These are phyloP conservation scores for Colletotrichum cordylinicola DNA, from an alignment of 2,329 filamentous ascomycete species.

Conservation along the genomic window DNA sequence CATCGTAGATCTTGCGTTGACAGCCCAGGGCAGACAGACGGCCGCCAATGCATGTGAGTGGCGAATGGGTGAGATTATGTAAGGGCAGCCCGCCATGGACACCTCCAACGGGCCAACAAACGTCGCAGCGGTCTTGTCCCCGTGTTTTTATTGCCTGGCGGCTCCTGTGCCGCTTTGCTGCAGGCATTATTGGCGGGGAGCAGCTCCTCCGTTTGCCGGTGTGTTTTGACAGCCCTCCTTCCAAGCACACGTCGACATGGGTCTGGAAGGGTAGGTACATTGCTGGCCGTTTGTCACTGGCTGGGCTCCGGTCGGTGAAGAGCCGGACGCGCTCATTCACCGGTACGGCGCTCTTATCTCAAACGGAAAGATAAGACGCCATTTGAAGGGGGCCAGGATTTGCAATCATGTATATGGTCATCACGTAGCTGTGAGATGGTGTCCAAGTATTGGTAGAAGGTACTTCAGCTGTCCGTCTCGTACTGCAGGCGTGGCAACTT, in stretches of 20 bases:
- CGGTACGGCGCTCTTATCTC: neutral
- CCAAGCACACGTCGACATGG: neutral
- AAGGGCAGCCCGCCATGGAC: neutral
- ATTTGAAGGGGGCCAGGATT: neutral
- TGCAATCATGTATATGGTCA: neutral
- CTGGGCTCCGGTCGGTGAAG: neutral
- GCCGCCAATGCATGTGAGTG: neutral
- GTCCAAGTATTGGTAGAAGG: neutral
- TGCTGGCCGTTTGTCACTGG: neutral
- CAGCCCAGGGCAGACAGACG: neutral
- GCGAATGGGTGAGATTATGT: neutral
- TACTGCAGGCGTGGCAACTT: neutral
- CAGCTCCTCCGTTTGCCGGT: neutral
- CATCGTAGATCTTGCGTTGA: neutral
- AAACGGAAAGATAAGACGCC: neutral
- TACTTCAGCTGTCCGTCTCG: neutral
- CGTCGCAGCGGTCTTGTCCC: neutral
- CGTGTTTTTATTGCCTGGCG: neutral
- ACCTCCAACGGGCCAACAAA: neutral
- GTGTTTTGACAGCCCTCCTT: neutral
- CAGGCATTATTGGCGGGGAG: neutral
- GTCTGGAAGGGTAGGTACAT: neutral
- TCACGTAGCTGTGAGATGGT: neutral
- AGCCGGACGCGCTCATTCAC: neutral
- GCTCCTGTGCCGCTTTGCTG: neutral